Base-by-base conservation (phyloP, 2,329 filamentous ascomycete genomes). In the Xylaria hypoxylon region DNA sequence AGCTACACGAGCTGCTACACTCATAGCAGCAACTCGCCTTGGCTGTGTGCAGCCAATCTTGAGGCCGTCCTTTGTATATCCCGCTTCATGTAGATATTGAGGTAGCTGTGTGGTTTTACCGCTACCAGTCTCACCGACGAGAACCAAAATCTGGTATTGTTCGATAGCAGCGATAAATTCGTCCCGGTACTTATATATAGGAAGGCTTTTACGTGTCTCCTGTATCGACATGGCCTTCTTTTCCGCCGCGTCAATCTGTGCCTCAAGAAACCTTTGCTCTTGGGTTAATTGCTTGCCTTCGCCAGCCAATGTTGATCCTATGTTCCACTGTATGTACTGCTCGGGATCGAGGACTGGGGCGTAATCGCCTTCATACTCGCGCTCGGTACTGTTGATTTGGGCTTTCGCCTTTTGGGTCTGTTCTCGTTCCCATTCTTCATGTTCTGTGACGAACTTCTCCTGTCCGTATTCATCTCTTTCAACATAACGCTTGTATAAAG, bases 41-140 rank as follows among this genome's bases (percentile, higher is more conserved):
- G 96, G 96, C 71, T 99, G 96, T 0, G 96, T 99, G 75, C 94
- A 97, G 4, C 92, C 95, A 11, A 99, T 88, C 78, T 95, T 97
- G 79, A 92, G 84, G 5, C 92, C 93, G 24, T 87, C 86, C 75
- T 95, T 93, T 2, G 93, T 97, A 73, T 92, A 97, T 1, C 94
- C 94, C 0, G 92, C 93, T 78, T 98, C 95, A 73, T 96, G 91
- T 0, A 98, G 85, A 76, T 97, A 99, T 75, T 98, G 96, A 0
- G 95, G 93, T 17, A 98, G 82, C 77, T 99, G 96, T 0, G 96
- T 99, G 0, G 95, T 97, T 80, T 99, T 99, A 73, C 96, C 96
- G 72, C 90, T 94, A 59, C 96, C 96, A 0, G 96, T 99, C 79
- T 98, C 94, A 76, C 93, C 96, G 1, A 97, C 94, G 60, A 99